A percentile compares a stretch with the other conserved stretches of the same genome.
Conservation (phyloP, 2,329 filamentous ascomycete species). For the Beauveria australis region DNA sequence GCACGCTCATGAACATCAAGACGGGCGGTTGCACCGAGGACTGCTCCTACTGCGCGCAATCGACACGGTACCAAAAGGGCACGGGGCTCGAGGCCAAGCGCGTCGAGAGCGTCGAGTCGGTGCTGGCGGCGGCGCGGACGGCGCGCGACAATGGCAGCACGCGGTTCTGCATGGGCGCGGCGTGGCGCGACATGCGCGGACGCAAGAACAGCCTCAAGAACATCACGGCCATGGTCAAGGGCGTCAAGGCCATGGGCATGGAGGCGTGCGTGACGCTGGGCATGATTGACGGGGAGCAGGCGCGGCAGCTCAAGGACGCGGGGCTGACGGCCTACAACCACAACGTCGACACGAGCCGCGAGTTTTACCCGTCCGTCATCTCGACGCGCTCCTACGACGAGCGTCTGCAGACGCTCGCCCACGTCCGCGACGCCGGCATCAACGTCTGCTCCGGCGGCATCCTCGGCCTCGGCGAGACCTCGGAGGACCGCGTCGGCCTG, state of each 20-base stretch:
- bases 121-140: constrained; percentile 66
- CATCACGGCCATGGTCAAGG: constrained; percentile 77
- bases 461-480: constrained; percentile 71
- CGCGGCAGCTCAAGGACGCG: constrained; percentile 71
- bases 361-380: constrained; percentile 82
- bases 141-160: constrained; percentile 81
- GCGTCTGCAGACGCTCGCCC: constrained; percentile 66
- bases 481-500: constrained; percentile 72
- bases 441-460: constrained; percentile 89
- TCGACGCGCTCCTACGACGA: constrained; percentile 83
- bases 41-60: constrained; percentile 88
- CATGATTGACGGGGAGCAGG: constrained; percentile 80
- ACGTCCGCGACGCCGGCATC: constrained; percentile 79
- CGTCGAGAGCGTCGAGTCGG: constrained; percentile 70
- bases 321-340: constrained; percentile 91
- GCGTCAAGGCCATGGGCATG: constrained; percentile 75
- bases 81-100: constrained; percentile 74
- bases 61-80: constrained; percentile 68
- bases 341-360: constrained; percentile 83
- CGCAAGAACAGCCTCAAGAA: constrained; percentile 77
- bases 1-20: constrained; percentile 95
- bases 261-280: constrained; percentile 89
- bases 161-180: constrained; percentile 91
- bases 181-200: constrained; percentile 89
- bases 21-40: constrained; percentile 88